phyloP scores from a whole-genome alignment of 495 filamentous ascomycete genomes.

The Trichoderma virens region DNA sequence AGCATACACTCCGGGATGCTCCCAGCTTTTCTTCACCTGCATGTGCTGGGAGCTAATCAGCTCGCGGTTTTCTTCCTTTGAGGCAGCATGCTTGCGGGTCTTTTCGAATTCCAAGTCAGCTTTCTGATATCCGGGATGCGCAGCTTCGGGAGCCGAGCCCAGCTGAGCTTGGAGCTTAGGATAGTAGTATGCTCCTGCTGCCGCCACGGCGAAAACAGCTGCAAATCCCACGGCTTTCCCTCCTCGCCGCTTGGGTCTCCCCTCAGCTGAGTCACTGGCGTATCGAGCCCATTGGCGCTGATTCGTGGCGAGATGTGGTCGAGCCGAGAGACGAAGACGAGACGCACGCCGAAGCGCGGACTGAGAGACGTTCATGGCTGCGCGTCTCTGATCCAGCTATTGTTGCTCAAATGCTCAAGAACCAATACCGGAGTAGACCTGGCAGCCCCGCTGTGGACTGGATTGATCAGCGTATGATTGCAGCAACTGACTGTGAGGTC shows the following conservation, averaged over 20 bases:
- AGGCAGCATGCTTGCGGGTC: constrained; percentile 39
- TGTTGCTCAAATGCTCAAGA: neutral
- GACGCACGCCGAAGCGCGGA: constrained; percentile 19
- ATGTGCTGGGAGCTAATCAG: constrained; percentile 68
- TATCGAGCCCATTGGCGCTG: constrained; percentile 25
- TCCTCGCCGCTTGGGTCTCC: constrained; percentile 12
- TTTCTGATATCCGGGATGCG: constrained; percentile 16
- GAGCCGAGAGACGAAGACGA: constrained; percentile 15
- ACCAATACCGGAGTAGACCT: neutral
- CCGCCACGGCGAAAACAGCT: constrained; percentile 19
- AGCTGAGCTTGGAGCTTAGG: constrained; percentile 12
- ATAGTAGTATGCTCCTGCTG: constrained; percentile 23
- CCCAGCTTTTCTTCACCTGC: constrained; percentile 81
- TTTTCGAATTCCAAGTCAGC: constrained; percentile 54
- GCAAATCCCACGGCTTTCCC: constrained; percentile 18
- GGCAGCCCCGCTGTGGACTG: neutral
- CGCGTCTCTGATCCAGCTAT: neutral
- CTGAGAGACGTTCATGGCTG: constrained; percentile 20
- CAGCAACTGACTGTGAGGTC: neutral
- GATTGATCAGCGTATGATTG: neutral
- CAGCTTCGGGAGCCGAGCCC: neutral
- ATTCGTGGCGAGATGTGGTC: constrained; percentile 2
- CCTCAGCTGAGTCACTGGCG: constrained; percentile 13
- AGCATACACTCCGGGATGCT: constrained; percentile 81
- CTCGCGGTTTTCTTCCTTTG: constrained; percentile 63